These are phyloP conservation scores for Coemansia sp. DNA, from an alignment of 192 early-diverging fungal species.

Conservation along the genomic window DNA sequence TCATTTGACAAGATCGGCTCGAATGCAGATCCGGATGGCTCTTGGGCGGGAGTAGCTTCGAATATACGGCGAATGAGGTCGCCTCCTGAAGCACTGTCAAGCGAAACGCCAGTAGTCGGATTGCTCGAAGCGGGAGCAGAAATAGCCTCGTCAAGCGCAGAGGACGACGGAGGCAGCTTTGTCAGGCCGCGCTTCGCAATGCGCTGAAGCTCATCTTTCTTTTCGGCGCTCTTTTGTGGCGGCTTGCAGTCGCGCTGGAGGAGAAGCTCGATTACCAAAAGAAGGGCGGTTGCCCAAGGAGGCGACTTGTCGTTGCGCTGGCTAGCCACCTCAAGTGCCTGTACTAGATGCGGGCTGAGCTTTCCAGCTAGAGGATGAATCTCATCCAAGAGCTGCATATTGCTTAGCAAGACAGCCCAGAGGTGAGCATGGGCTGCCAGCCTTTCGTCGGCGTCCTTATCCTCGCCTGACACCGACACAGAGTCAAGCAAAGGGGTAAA, in stretches of 20 bases:
- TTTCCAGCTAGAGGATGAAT: constrained; percentile 31
- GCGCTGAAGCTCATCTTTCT: constrained; percentile 41
- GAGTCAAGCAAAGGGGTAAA: constrained; percentile 34
- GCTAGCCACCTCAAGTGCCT: constrained; percentile 38
- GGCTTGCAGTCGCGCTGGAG: constrained; percentile 48
- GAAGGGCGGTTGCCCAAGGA: constrained; percentile 37
- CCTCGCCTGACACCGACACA: background rate
- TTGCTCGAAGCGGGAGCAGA: background rate
- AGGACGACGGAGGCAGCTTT: constrained; percentile 48
- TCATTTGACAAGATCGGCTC: constrained; percentile 21
- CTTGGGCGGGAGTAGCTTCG: background rate
- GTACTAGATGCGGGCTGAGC: constrained; percentile 22
- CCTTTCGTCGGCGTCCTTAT: constrained; percentile 23
- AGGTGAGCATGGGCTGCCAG: constrained; percentile 48
- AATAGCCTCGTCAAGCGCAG: constrained; percentile 14
- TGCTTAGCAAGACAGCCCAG: constrained; percentile 54
- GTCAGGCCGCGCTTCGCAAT: constrained; percentile 43
- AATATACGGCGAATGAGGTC: constrained; percentile 14
- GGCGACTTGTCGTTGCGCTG: constrained; percentile 30
- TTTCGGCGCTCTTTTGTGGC: constrained; percentile 19
- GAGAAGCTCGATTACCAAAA: constrained; percentile 49
- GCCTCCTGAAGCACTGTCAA: constrained; percentile 8
- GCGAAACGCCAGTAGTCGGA: background rate
- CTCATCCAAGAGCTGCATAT: constrained; percentile 27
- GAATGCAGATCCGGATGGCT: constrained; percentile 15